Base-by-base conservation (phyloP, 257 asterid species). In the Rubia yunnanensis region DNA sequence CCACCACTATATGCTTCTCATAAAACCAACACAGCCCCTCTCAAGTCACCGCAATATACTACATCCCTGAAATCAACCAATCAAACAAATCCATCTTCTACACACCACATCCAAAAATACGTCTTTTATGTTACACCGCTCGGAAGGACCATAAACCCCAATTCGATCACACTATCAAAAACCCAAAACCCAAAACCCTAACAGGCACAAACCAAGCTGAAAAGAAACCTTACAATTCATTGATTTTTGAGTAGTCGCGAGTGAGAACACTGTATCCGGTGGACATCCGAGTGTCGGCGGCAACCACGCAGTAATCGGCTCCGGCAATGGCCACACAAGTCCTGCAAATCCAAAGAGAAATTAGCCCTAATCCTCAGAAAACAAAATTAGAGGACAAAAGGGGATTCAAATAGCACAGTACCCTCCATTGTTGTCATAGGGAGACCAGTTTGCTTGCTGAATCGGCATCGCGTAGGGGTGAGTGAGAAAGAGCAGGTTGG, bases 391-490 rank as follows among this genome's bases (percentile, higher is more conserved):
- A 18, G 44, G 44, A 1, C 4, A 10, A 58, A 58, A 1, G 6
- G 26, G 23, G 26, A 17, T 18, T 17, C 64, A 5, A 31, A 31
- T 26, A 18, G 30, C 8, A 59, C 22, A 46, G 15, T 74, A 91
- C 98, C 98, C 98, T 74, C 96, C 98, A 82, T 92, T 92, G 84
- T 92, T 88, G 86, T 92, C 98, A 63, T 92, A 88, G 11, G 98
- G 98, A 72, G 96, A 86, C 92, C 92, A 92, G 64, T 85, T 89
- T 2, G 96, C 88, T 54, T 85, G 95, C 80, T 88, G 88, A 57
- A 85, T 87, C 70, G 94, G 72, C 98, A 88, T 91, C 59, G 70
- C 32, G 75, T 36, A 71, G 10, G 23, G 9, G 38, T 10, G 24
- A 23, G 18, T 4, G n/a, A n/a, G 3, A 10, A 7, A 17, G 9